Conservation (phyloP, 2,329 filamentous ascomycete species). For the Cyphellophora europaea region DNA sequence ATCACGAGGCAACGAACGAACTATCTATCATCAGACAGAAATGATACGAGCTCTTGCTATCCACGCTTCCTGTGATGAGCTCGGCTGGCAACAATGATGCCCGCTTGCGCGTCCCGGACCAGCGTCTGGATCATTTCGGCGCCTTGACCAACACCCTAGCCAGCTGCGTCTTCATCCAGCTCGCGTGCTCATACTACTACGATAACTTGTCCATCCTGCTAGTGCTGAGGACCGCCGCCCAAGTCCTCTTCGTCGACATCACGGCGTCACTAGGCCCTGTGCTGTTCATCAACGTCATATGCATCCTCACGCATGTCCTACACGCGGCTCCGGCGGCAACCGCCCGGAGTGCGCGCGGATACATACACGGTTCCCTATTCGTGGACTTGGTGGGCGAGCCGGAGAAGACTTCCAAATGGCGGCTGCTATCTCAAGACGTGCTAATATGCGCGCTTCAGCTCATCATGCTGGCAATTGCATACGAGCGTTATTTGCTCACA, state of each 20-base stretch:
- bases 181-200: conserved; percentile 54
- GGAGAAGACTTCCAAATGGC: conserved; percentile 44
- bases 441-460: conserved; percentile 47
- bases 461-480: conserved; percentile 44
- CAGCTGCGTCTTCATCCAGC: conserved; percentile 55
- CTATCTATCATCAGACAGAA: no score
- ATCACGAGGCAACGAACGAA: no score
- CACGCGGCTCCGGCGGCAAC: conserved; percentile 38
- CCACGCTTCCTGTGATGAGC: no score
- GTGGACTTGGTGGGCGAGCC: conserved; percentile 58
- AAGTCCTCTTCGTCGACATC: conserved; percentile 51
- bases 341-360: conserved; percentile 42
- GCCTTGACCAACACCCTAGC: no score
- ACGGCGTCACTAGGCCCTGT: conserved; percentile 47
- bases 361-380: conserved; percentile 52
- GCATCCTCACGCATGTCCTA: conserved; percentile 48
- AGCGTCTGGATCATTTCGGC: no score
- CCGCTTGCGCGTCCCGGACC: no score
- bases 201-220: conserved; percentile 47
- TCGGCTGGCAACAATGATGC: no score
- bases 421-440: conserved; percentile 44
- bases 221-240: conserved; percentile 43
- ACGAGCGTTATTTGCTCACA: conserved; percentile 38
- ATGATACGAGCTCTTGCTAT: no score
- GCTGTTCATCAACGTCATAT: conserved; percentile 44